Base-by-base conservation (phyloP, 106 monocot species). In the Allium cepa region DNA sequence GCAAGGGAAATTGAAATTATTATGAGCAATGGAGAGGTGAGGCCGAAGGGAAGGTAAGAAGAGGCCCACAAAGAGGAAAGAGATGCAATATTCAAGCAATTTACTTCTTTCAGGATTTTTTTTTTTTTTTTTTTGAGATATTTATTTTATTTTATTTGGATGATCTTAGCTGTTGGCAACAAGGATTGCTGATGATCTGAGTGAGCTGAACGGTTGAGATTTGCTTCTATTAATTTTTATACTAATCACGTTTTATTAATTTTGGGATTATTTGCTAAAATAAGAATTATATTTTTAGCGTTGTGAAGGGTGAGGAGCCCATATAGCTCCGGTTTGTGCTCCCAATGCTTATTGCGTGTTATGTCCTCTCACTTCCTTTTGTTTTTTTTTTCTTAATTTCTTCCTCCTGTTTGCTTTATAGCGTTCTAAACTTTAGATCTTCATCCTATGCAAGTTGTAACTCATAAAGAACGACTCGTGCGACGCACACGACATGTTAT, bases 241-340 rank as follows among this genome's bases (percentile, higher is more conserved):
- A 36, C 36, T 36, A 36, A 36, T 62, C 2, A 8, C 10, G 9
- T 13, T 26, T 62, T 62, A 3, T 62, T 36, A 11, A 62, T 36
- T 26, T 28, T 59, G 16, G 11, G 36, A 14, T 8, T 62, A 28
- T 28, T 62, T 46, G 8, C 46, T 62, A 28, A 28, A 11, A 36
- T 62, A 28, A 28, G 62, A 28, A 11, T 26, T 11, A 16, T 62
- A 59, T 18, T 62, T 11, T 36, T 36, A 45, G 27, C 26, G 46
- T 36, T 62, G 27, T 47, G 47, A 48, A 64, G 18, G 64, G 64
- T 64, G 64, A 48, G 46, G 64, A 18, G 5, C 47, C 11, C 7
- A 64, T 47, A 64, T 64, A 11, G 64, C 47, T 64, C 64, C 64
- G 64, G 64, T 28, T 47, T 64, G 64, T 64, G 64, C 64, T 64